Evolutionary conservation across 257 asterid genomes (phyloP).

Genomic region (Solanum appendiculatum): DNA sequence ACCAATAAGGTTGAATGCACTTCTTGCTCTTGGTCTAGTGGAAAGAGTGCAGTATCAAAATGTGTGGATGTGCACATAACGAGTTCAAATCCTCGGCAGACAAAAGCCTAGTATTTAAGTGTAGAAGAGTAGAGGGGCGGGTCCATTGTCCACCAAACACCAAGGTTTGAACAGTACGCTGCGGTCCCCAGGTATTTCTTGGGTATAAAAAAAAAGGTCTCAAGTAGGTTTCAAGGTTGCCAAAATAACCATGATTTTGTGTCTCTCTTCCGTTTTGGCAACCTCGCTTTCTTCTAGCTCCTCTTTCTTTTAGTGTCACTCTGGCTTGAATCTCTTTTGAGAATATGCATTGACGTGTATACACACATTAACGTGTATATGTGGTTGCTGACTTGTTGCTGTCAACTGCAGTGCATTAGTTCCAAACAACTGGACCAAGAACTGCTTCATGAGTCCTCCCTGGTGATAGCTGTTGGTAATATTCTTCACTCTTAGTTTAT

Average conservation of each 20-base stretch:
- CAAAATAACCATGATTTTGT: not conserved
- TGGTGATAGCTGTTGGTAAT: conserved; percentile 86
- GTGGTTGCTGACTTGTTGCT: not conserved
- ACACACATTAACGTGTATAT: not conserved
- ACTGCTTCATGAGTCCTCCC: conserved; percentile 97
- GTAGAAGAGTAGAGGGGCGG: not conserved
- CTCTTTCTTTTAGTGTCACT: not conserved
- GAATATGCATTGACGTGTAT: not conserved
- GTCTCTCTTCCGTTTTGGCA: not conserved
- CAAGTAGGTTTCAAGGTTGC: conserved; percentile 41
- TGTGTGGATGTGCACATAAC: not conserved
- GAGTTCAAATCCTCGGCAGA: not conserved
- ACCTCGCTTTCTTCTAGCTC: not conserved
- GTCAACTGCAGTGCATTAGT: conserved; percentile 29
- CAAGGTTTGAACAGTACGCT: not conserved
- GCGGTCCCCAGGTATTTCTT: not conserved
- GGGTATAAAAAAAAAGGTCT: not conserved
- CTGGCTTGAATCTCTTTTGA: not conserved
- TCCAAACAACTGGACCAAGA: conserved; percentile 91
- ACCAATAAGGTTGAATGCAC: not conserved
- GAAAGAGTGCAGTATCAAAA: not conserved
- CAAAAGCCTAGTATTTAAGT: not conserved
- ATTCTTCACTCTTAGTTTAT: not conserved
- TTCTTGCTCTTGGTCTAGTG: not conserved
- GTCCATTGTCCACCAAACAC: not conserved